Evolutionary conservation across 2,329 filamentous ascomycete species (phyloP).

Genomic region (Hirsutella minnesotensis): DNA sequence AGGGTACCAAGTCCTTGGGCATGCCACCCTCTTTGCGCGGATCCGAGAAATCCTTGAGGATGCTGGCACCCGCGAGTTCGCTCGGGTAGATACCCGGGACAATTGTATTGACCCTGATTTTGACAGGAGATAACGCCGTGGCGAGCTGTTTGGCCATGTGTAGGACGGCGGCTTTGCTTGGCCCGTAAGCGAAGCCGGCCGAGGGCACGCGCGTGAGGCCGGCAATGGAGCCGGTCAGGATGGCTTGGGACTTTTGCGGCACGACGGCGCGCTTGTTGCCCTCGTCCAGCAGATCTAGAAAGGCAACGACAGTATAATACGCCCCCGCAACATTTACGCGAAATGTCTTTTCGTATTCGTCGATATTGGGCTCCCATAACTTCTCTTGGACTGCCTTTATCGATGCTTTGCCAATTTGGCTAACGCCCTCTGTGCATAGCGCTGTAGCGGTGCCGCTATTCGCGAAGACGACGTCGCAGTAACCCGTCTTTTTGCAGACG

Average conservation of each 20-base stretch:
- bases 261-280: slow-evolving; percentile 27
- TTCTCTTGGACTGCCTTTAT: slow-evolving; percentile 6
- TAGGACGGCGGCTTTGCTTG: slow-evolving; percentile 54
- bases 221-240: slow-evolving; percentile 50
- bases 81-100: slow-evolving; percentile 47
- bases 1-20: slow-evolving; percentile 39
- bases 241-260: slow-evolving; percentile 16
- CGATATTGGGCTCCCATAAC: slow-evolving; percentile 26
- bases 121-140: slow-evolving; percentile 45
- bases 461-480: slow-evolving; percentile 52
- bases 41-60: slow-evolving; percentile 19
- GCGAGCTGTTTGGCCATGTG: slow-evolving; percentile 57
- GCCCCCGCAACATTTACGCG: slow-evolving; percentile 43
- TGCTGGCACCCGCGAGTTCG: slow-evolving; percentile 44
- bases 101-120: slow-evolving; percentile 40
- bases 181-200: slow-evolving; percentile 54
- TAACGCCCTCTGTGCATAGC: neutral
- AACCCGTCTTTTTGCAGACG: slow-evolving; percentile 41
- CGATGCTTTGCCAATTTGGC: neutral
- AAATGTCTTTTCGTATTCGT: slow-evolving; percentile 45
- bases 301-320: slow-evolving; percentile 37
- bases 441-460: slow-evolving; percentile 37
- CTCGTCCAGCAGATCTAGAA: slow-evolving; percentile 43
- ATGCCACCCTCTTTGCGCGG: slow-evolving; percentile 8
- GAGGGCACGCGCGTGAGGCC: slow-evolving; percentile 47